Conservation (phyloP, 1,284 basidiomycete species). For the Xerocomus amazonicus region DNA sequence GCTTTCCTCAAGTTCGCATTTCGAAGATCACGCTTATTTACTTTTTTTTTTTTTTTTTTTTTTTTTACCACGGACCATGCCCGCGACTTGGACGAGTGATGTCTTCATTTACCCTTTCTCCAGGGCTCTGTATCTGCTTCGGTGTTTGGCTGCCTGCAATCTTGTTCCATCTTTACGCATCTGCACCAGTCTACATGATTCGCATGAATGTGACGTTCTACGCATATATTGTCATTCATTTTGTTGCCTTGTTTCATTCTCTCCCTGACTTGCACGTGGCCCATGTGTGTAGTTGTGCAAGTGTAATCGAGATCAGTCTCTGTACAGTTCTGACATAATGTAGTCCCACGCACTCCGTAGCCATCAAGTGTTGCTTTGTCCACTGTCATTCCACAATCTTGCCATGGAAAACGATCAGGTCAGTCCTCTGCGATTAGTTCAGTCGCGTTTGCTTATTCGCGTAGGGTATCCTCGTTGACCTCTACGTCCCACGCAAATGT, state of each 20-base stretch:
- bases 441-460: not conserved
- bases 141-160: slow-evolving; percentile 21
- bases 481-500: slow-evolving; percentile 99
- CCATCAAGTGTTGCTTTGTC: not conserved
- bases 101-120: slow-evolving; percentile 4
- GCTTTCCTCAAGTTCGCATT: slow-evolving; percentile 14
- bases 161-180: slow-evolving; percentile 21
- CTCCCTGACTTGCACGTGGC: not conserved
- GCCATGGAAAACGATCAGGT: slow-evolving; percentile 82
- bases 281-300: not conserved
- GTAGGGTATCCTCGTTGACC: slow-evolving; percentile 97
- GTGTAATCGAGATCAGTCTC: slow-evolving; percentile 8
- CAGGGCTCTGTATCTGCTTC: slow-evolving; percentile 14
- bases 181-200: slow-evolving; percentile 21
- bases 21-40: slow-evolving; percentile 14
- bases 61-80: slow-evolving; percentile 30
- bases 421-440: slow-evolving; percentile 21
- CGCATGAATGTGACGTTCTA: slow-evolving; percentile 16
- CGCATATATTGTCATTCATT: slow-evolving; percentile 10
- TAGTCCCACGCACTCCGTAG: slow-evolving; percentile 25
- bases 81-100: slow-evolving; percentile 30
- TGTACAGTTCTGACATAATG: slow-evolving; percentile 32
- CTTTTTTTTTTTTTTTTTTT: slow-evolving; percentile 13
- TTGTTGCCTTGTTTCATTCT: not conserved
- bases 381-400: slow-evolving; percentile 16